Evolutionary conservation across 2,329 filamentous ascomycete species (phyloP).

Genomic region (Biscogniauxia sp.): DNA sequence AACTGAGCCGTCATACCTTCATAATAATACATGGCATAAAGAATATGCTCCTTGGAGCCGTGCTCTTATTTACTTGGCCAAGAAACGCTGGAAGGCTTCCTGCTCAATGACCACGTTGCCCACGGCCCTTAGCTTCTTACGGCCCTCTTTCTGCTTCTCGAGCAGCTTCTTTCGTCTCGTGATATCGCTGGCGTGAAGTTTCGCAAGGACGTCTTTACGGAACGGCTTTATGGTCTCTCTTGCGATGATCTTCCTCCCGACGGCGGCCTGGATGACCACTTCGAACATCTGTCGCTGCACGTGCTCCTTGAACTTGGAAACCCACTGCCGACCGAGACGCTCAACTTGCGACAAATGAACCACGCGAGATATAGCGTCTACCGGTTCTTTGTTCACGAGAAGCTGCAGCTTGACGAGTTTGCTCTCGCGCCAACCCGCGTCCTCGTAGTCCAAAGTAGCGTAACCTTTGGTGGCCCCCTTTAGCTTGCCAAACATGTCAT

Average conservation of each 20-base stretch:
- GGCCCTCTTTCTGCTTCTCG: constrained; percentile 94
- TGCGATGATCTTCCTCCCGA: constrained; percentile 79
- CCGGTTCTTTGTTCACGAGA: constrained; percentile 87
- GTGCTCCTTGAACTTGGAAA: constrained; percentile 94
- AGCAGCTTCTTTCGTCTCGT: constrained; percentile 79
- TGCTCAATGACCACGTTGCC: constrained; percentile 97
- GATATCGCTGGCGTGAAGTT: constrained; percentile 89
- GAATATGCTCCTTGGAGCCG: not conserved
- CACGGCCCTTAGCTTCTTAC: constrained; percentile 79
- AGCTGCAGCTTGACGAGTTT: constrained; percentile 86
- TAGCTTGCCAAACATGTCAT: constrained; percentile 95
- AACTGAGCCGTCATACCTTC: not conserved
- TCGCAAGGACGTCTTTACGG: constrained; percentile 89
- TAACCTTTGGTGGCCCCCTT: constrained; percentile 95
- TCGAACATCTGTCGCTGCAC: constrained; percentile 98
- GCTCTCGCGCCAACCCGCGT: constrained; percentile 80
- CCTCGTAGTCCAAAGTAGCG: constrained; percentile 94
- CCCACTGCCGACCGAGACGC: constrained; percentile 81
- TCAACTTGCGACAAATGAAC: constrained; percentile 81
- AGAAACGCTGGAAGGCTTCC: constrained; percentile 89
- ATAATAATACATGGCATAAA: not conserved
- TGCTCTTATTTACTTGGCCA: constrained; percentile 63
- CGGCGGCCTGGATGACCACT: constrained; percentile 88
- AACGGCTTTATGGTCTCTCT: constrained; percentile 96
- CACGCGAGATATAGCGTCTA: constrained; percentile 91